Conservation (phyloP, 2,329 filamentous ascomycete genomes). For the Colletotrichum acutatum region DNA sequence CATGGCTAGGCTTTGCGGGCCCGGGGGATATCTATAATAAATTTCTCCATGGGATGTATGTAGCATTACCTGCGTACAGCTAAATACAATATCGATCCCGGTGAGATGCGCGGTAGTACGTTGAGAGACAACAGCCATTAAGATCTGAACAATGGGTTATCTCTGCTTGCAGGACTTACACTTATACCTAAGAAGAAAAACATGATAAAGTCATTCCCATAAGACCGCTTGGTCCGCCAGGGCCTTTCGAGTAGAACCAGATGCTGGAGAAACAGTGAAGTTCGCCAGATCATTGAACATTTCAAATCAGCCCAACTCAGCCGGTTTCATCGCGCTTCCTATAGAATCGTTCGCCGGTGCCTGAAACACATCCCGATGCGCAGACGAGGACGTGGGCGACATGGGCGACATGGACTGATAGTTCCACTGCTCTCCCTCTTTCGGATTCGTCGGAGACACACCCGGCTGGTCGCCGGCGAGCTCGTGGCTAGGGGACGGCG, state of each 20-base stretch:
- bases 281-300: background rate
- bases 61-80: too few relatives aligned
- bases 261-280: background rate
- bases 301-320: slow-evolving; percentile 8
- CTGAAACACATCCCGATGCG: background rate
- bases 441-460: background rate
- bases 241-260: background rate
- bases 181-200: background rate
- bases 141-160: background rate
- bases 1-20: too few relatives aligned
- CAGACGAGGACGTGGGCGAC: background rate
- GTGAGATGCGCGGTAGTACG: too few relatives aligned
- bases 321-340: slow-evolving; percentile 19
- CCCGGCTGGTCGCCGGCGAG: background rate
- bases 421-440: background rate
- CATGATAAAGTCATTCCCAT: background rate
- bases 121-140: background rate
- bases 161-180: background rate
- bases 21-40: too few relatives aligned
- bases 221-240: too few relatives aligned
- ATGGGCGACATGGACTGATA: background rate
- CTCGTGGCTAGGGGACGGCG: background rate
- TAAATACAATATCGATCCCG: too few relatives aligned
- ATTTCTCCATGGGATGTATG: too few relatives aligned
- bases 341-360: background rate